These are phyloP conservation scores for Amphirosellinia nigrospora DNA, from an alignment of 495 filamentous ascomycete genomes.

Conservation along the genomic window DNA sequence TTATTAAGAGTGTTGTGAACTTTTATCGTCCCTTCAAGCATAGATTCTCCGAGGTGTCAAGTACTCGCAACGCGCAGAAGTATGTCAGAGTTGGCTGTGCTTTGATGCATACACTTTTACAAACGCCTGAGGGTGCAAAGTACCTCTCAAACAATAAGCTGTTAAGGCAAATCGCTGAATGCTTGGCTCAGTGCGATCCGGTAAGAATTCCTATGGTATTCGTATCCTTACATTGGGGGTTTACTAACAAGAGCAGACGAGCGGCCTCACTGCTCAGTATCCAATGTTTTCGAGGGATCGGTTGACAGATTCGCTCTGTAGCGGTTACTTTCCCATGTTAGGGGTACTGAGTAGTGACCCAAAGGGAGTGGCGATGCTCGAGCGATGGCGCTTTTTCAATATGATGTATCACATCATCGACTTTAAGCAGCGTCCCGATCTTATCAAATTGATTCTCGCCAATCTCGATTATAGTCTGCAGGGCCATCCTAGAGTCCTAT, in stretches of 20 bases:
- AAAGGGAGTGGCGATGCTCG: slow-evolving; percentile 86
- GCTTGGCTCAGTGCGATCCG: slow-evolving; percentile 87
- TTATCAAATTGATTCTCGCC: slow-evolving; percentile 82
- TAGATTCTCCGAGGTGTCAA: slow-evolving; percentile 83
- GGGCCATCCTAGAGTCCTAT: slow-evolving; percentile 87
- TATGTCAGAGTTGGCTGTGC: slow-evolving; percentile 91
- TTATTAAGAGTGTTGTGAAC: slow-evolving; percentile 89
- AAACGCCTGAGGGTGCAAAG: slow-evolving; percentile 79
- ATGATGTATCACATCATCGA: slow-evolving; percentile 99
- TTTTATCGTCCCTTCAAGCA: slow-evolving; percentile 98
- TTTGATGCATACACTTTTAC: slow-evolving; percentile 81
- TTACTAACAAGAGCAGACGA: slow-evolving; percentile 61
- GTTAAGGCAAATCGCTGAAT: slow-evolving; percentile 90
- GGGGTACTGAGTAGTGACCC: slow-evolving; percentile 82
- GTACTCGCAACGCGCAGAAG: slow-evolving; percentile 89
- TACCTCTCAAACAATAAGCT: slow-evolving; percentile 93
- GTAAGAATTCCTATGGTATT: slow-evolving; percentile 42
- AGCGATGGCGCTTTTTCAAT: slow-evolving; percentile 95
- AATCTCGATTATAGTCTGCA: slow-evolving; percentile 89
- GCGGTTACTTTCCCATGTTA: slow-evolving; percentile 92
- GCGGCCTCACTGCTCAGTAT: slow-evolving; percentile 83
- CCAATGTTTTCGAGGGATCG: slow-evolving; percentile 87
- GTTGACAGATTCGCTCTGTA: slow-evolving; percentile 80
- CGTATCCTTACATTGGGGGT: not conserved
- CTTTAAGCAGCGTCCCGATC: slow-evolving; percentile 83